Percentiles rank a stretch among this genome's conserved stretches.
These are phyloP conservation scores for Fusarium denticulatum DNA, from an alignment of 2,329 filamentous ascomycete species.

Conservation along the genomic window DNA sequence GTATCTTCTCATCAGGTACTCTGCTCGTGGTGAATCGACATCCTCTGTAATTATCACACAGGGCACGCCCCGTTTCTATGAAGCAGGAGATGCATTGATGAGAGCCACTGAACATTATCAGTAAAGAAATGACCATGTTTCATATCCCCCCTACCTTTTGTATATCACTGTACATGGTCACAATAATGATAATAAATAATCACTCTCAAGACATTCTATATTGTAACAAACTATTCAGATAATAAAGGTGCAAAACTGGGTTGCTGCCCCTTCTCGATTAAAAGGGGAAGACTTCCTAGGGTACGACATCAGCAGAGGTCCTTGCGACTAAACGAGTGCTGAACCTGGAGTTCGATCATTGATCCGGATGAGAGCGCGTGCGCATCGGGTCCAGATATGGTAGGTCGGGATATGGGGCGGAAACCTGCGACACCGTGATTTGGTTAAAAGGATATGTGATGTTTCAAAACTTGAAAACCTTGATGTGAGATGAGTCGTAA, in stretches of 20 bases:
- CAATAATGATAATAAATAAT: background rate
- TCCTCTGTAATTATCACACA: background rate
- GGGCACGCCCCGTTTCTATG: background rate
- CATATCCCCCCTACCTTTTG: background rate
- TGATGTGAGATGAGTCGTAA: constrained; percentile 34
- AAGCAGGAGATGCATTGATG: background rate
- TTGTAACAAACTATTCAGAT: constrained; percentile 35
- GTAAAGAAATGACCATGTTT: background rate
- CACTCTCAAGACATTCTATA: constrained; percentile 33
- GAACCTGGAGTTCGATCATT: constrained; percentile 40
- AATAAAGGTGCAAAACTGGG: constrained; percentile 31
- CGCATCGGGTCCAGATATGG: constrained; percentile 27
- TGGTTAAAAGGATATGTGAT: constrained; percentile 41
- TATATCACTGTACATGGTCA: constrained; percentile 4
- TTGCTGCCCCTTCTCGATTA: constrained; percentile 26
- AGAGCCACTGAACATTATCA: constrained; percentile 11
- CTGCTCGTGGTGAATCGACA: background rate
- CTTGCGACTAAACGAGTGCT: constrained; percentile 43
- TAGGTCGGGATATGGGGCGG: constrained; percentile 14
- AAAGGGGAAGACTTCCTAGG: constrained; percentile 42
- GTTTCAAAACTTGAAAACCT: constrained; percentile 29
- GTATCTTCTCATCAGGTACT: background rate
- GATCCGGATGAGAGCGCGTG: constrained; percentile 19
- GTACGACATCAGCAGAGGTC: constrained; percentile 45
- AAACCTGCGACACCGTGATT: constrained; percentile 43